phyloP scores from a whole-genome alignment of 306 rosid genomes.

The Prunus davidiana region DNA sequence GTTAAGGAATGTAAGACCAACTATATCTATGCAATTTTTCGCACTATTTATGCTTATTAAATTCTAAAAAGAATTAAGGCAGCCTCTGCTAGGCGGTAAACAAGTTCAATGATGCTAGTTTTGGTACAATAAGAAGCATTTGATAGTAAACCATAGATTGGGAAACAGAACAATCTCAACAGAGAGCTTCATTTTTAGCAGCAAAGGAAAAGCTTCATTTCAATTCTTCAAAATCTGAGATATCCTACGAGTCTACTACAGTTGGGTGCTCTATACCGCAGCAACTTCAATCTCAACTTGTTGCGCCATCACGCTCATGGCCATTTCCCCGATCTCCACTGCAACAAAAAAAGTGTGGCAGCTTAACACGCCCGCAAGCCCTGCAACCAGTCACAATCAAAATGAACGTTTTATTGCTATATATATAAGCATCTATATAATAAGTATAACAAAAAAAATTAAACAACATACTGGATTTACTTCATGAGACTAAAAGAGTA shows the following conservation, averaged over 20 bases:
- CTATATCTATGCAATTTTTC: too few species aligned
- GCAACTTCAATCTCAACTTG: constrained; percentile 23
- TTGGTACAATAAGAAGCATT: background rate
- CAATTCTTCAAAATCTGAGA: background rate
- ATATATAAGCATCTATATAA: background rate
- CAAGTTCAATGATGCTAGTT: background rate
- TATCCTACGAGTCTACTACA: background rate
- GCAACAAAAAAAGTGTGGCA: constrained; percentile 65
- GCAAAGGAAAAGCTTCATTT: background rate
- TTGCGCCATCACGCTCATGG: constrained; percentile 26
- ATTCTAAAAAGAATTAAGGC: background rate
- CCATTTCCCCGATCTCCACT: constrained; percentile 39
- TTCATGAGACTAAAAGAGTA: background rate
- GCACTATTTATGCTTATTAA: background rate
- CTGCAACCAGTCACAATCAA: constrained; percentile 23
- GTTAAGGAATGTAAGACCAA: background rate
- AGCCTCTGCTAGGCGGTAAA: background rate
- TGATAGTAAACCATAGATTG: background rate
- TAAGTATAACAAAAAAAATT: background rate
- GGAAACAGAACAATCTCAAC: background rate
- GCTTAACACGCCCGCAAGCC: constrained; percentile 52
- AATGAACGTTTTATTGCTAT: background rate
- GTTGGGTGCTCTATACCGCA: background rate
- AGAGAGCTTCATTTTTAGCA: background rate
- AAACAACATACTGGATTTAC: background rate